Base-by-base conservation (phyloP, 208 protist genomes). In the Endotrypanum monterogeii region DNA sequence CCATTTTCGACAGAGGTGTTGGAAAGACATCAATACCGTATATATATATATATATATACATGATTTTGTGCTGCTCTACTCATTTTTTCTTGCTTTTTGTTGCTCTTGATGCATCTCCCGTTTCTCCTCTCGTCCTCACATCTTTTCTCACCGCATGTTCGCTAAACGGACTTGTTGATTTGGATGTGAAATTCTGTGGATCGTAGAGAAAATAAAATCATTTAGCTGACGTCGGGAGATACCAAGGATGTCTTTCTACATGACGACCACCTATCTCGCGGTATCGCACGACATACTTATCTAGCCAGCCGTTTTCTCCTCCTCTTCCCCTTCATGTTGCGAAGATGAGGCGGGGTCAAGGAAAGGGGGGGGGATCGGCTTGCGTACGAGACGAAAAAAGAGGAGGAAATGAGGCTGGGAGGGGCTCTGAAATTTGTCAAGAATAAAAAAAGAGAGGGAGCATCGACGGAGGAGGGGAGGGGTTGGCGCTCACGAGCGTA, bases 131-230 rank as follows among this genome's bases (percentile, higher is more conserved):
- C 65, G 70, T 48, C 70, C 12, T 50, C 46, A n/a, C n/a, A n/a
- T 77, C 62, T 62, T 71, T 41, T 8, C 32, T 39, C 28, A 4
- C 23, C n/a, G 2, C 37, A 2, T 16, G 39, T 51, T 20, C 6
- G 35, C 39, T 67, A n/a, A 4, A 25, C 3, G 8, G 39, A 16
- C n/a, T 28, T 80, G 37, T 63, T 76, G 71, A 48, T 20, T 41
- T 67, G 39, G 28, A 25, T 37, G 57, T 35, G 16, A 32, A 12
- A 20, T 41, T 23, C 16, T 39, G 57, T 62, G 5, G 12, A 41
- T 23, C 30, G 44, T 39, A 32, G 16, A 6, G 3, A 41, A 18
- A 32, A 18, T 9, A 62, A 62, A 25, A 14, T 30, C 12, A 18
- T 71, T 58, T 30, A 8, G 50, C 28, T 70, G 30, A 28, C 28